Evolutionary conservation across 2,329 filamentous ascomycete genomes (phyloP), one percentile per base, ranked within the genome.

Genomic region (Colletotrichum chrysophilum): DNA sequence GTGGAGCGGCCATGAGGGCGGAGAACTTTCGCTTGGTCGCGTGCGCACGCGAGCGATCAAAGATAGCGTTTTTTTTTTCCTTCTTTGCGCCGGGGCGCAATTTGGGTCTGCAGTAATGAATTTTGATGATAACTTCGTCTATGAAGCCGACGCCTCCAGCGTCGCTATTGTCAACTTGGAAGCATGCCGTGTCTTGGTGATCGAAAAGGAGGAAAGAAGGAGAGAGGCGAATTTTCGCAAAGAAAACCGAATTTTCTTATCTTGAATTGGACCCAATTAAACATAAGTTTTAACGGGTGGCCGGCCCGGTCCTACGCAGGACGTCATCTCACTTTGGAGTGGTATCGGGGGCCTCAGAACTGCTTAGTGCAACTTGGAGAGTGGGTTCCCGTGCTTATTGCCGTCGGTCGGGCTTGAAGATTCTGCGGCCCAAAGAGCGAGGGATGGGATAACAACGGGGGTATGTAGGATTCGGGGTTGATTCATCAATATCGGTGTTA

Each of bases 81-180:
- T 48, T 21, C 18, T 48, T 36, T 48, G 62, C 26, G 38, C 30
- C 43, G 36, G 12, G 28, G 24, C 36, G 26, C 16, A 36, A 18
- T 21, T 2, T 28, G 24, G 26, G 12, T n/a, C 5, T 12, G 24
- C 14, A 7, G 34, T n/a, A 21, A 61, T 61, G 52, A 28, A 16
- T 16, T 32, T 14, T n/a, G 26, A 52, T 66, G 48, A 24, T 21
- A 43, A 73, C 70, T 75, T 73, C 68, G 56, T 64, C 56, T 60
- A 21, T 69, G 43, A 68, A 75, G 58, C 71, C 65, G 74, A 76
- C 74, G 74, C 74, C 65, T 74, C 74, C 74, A 76, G 74, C 70
- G 70, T 68, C 74, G 74, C 36, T 66, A 48, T 28, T 38, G 74
- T 61, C 71, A 76, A 32, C 74, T 48, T 14, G 64, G 64, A 73